Percentiles rank a stretch among this genome's conserved stretches.
Evolutionary conservation across 2,329 filamentous ascomycete genomes (phyloP).

Genomic region (Tolypocladium cylindrosporum): DNA sequence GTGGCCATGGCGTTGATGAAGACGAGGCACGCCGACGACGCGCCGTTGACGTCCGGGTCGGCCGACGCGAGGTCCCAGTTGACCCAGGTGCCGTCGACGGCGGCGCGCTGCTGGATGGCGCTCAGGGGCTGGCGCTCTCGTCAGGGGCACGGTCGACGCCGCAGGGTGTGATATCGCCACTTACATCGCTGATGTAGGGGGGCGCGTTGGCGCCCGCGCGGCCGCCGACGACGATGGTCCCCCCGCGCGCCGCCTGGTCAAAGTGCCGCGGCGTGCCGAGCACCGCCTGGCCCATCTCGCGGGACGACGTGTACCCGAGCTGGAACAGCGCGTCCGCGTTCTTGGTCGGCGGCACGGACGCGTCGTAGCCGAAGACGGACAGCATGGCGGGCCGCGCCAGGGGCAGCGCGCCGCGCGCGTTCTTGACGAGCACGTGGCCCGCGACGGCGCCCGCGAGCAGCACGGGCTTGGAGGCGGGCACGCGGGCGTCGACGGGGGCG

Average conservation of each 20-base stretch:
- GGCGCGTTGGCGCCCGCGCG: conserved; percentile 41
- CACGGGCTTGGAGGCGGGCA: conserved; percentile 30
- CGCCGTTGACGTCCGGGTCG: conserved; percentile 23
- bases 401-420: conserved; percentile 52
- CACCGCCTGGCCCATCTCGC: conserved; percentile 33
- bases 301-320: conserved; percentile 35
- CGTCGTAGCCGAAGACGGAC: conserved; percentile 56
- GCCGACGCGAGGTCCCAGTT: conserved; percentile 32
- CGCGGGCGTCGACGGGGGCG: conserved; percentile 36
- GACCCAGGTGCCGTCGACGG: conserved; percentile 44
- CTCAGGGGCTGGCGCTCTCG: conserved; percentile 37
- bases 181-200: conserved; percentile 37
- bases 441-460: conserved; percentile 45
- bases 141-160: neutral
- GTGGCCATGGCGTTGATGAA: conserved; percentile 74
- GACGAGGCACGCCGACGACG: conserved; percentile 59
- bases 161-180: conserved; percentile 1
- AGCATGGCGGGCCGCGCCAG: conserved; percentile 40
- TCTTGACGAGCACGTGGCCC: conserved; percentile 70
- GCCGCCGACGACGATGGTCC: conserved; percentile 41
- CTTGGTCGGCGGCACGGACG: conserved; percentile 36
- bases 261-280: conserved; percentile 33
- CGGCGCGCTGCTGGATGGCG: conserved; percentile 44
- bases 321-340: conserved; percentile 36
- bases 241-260: conserved; percentile 38